These are phyloP conservation scores for Arthroderma sp. DNA, from an alignment of 2,329 filamentous ascomycete species.

Conservation along the genomic window DNA sequence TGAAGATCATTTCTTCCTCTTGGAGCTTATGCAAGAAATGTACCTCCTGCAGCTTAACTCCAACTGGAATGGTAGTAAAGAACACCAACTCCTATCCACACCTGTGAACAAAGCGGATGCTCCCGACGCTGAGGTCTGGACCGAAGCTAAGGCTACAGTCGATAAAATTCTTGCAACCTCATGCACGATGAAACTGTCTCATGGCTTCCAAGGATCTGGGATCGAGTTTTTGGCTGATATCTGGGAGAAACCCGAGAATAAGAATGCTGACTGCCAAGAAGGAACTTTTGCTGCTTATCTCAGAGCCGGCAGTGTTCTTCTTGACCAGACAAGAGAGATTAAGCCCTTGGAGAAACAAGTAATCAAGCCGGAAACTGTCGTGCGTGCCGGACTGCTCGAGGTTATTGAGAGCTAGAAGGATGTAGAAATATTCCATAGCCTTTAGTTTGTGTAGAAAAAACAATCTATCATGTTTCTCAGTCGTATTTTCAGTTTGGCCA, in stretches of 20 bases:
- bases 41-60: background rate
- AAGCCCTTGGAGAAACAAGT: background rate
- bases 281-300: slow-evolving; percentile 20
- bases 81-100: background rate
- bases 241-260: slow-evolving; percentile 16
- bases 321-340: slow-evolving; percentile 13
- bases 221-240: slow-evolving; percentile 4
- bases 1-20: background rate
- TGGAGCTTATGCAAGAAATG: background rate
- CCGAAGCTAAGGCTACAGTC: background rate
- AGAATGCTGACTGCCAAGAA: slow-evolving; percentile 13
- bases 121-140: background rate
- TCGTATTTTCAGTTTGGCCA: too few relatives aligned
- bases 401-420: background rate
- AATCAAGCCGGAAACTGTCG: background rate
- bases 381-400: background rate
- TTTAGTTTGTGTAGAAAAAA: background rate
- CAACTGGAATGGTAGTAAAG: background rate
- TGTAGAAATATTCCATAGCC: background rate
- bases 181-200: background rate
- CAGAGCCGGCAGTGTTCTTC: slow-evolving; percentile 18
- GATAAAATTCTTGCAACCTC: background rate
- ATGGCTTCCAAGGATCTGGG: background rate
- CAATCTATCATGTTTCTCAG: too few relatives aligned
- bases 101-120: background rate